Evolutionary conservation across 768 basidiomycete species (phyloP), one percentile per base, ranked within the genome.

Genomic region (Auricularia heimuer): DNA sequence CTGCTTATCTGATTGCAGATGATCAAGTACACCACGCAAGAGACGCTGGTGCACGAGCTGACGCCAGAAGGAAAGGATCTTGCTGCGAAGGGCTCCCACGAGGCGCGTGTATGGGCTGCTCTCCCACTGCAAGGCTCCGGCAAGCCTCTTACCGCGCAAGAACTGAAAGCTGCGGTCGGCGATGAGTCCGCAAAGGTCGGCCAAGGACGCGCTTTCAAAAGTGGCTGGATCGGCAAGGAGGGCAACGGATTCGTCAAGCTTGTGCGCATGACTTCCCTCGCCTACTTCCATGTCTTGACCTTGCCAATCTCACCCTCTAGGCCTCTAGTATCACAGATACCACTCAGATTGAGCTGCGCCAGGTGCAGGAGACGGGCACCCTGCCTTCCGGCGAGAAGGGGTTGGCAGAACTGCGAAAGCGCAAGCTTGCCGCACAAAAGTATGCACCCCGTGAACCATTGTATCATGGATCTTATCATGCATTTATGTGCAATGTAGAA

Each of bases 151-250:
- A 81, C 83, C 3, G 79, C 83, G 0, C 83, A 79, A 60, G 83
- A 90, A 65, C 79, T 98, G 14, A 90, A 90, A 75, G 82, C 83
- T 66, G 74, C 75, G 65, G 83, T 98, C 14, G 96, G 96, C 14
- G 89, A 91, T 65, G 94, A 97, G 70, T 82, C 85, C 6, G 87
- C 92, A 16, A 97, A 95, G 77, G 84, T 98, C 65, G 97, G 97
- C 0, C 97, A 98, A 77, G 89, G 89, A 8, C 84, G 90, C 68
- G 97, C 96, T 21, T 97, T 99, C 83, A 98, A 95, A 79, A 94
- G 90, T 70, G 91, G 90, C 64, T 99, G 97, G 97, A 93, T 98
- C 67, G 82, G 80, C 24, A 98, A 98, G 75, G 90, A 96, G 68
- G 92, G 90, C 7, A 83, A 85, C 67, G 92, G 90, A 21, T 84